A percentile compares a stretch with the other conserved stretches of the same genome.
Conservation (phyloP, 176 grass and related monocot genomes). For the Avena eriantha region DNA sequence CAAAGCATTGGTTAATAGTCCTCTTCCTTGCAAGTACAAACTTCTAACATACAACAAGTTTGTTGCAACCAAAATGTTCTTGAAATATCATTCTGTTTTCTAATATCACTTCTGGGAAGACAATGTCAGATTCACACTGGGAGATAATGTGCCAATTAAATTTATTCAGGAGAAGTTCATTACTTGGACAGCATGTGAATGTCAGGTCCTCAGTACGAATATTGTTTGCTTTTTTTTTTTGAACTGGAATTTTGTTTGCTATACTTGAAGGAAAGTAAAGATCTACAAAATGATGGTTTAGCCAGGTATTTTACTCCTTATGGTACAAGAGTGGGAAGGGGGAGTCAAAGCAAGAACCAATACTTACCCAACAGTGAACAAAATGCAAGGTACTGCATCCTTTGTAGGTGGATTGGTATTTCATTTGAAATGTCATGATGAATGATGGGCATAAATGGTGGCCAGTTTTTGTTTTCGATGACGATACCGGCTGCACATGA, state of each 20-base stretch:
- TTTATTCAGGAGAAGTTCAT: neutral
- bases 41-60: neutral
- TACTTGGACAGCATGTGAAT: constrained; percentile 1
- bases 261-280: neutral
- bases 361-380: constrained; percentile 83
- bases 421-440: constrained; percentile 98
- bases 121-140: neutral
- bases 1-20: neutral
- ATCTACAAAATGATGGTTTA: neutral
- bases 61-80: neutral
- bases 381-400: constrained; percentile 95
- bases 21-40: neutral
- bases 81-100: neutral
- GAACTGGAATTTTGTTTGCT: neutral
- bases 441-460: constrained; percentile 92
- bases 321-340: neutral
- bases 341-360: neutral
- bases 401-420: constrained; percentile 84
- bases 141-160: constrained; percentile 1
- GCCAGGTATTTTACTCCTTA: constrained; percentile 24
- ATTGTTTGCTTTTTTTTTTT: neutral
- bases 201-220: neutral
- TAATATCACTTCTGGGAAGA: neutral
- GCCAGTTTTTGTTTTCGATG: constrained; percentile 93
- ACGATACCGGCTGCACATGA: constrained; percentile 83